These are phyloP conservation scores for Desmodesmus armatus DNA, from an alignment of 139 green algal genomes.

Conservation along the genomic window DNA sequence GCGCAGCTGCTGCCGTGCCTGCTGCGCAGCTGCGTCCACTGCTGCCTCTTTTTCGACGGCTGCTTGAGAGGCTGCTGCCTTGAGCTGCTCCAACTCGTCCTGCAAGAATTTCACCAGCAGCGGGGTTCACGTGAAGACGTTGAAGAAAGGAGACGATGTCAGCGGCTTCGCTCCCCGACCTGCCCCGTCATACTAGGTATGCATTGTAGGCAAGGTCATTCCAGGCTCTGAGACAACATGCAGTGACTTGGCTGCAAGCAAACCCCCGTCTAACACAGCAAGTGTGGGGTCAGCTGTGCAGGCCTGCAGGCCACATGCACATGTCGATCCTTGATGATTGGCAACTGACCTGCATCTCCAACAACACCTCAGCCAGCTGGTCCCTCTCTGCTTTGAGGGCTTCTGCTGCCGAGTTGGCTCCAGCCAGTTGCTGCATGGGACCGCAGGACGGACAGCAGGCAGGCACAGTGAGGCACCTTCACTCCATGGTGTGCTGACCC, in stretches of 20 bases:
- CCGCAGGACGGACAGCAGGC: too few species aligned
- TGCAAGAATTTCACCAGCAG: too few species aligned
- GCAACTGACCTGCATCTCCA: conserved; percentile 17
- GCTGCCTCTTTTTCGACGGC: not conserved
- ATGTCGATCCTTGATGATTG: not conserved
- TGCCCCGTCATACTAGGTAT: too few species aligned
- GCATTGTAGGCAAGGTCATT: not conserved
- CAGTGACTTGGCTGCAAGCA: not conserved
- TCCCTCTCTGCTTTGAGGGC: conserved; percentile 9
- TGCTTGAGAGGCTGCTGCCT: conserved; percentile 6
- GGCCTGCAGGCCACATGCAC: not conserved
- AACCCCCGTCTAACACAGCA: not conserved
- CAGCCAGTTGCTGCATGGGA: conserved; percentile 29
- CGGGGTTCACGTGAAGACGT: too few species aligned
- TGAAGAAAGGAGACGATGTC: too few species aligned
- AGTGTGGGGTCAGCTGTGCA: not conserved
- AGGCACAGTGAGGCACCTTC: too few species aligned
- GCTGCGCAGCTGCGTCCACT: conserved; percentile 15
- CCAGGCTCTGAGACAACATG: not conserved
- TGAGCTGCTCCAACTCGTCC: conserved; percentile 23
- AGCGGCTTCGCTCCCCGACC: too few species aligned
- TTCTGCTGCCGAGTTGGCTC: conserved; percentile 1
- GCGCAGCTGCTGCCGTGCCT: conserved; percentile 16
- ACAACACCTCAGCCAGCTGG: conserved; percentile 39
- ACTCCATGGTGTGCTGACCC: too few species aligned